Conservation (phyloP, 2,329 filamentous ascomycete genomes). For the Fusarium irregulare region DNA sequence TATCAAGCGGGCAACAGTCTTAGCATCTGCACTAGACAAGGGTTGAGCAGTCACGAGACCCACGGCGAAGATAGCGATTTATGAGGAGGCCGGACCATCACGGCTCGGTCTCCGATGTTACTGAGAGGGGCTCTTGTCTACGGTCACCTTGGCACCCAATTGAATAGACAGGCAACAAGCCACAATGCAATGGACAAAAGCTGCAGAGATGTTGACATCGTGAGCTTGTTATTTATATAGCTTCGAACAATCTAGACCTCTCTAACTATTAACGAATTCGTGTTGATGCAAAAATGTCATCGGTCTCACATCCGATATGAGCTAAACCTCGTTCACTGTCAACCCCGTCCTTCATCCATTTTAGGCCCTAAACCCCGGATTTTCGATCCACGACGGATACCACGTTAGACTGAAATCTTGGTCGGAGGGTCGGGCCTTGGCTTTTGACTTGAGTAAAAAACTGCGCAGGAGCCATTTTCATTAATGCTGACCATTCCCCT, state of each 20-base stretch:
- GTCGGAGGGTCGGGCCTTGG: neutral
- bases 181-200: neutral
- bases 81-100: constrained; percentile 5
- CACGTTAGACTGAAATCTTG: constrained; percentile 5
- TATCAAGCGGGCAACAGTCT: neutral
- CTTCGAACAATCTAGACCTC: neutral
- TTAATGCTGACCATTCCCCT: neutral
- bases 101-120: constrained; percentile 6
- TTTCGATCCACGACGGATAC: constrained; percentile 3
- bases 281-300: neutral
- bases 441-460: neutral
- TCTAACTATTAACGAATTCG: neutral
- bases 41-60: neutral
- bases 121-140: neutral
- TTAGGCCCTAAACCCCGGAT: constrained; percentile 13
- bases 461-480: neutral
- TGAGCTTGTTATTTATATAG: no score
- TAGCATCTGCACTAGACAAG: neutral
- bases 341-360: neutral
- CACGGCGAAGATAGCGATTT: constrained; percentile 10
- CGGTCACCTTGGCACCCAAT: neutral
- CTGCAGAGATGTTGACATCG: no score
- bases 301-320: constrained; percentile 7
- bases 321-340: constrained; percentile 2
- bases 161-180: no score